phyloP scores from a whole-genome alignment of 768 basidiomycete species.

The Lactarius trivialis region DNA sequence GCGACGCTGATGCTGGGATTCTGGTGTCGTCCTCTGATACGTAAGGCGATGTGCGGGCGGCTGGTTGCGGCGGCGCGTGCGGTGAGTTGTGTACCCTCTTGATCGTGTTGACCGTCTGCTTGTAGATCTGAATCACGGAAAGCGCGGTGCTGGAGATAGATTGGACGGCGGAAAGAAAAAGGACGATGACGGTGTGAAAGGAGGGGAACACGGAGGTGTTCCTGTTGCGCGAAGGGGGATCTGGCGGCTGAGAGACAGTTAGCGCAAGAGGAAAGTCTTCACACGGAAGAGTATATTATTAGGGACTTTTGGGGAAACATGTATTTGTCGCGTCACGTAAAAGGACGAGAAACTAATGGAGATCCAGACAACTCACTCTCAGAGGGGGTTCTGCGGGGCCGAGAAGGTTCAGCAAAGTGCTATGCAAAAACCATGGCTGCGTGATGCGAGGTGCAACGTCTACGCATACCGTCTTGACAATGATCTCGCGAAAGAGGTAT shows the following conservation, averaged over 20 bases:
- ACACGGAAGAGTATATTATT: no score
- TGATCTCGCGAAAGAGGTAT: constrained; percentile 76
- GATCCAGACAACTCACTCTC: constrained; percentile 9
- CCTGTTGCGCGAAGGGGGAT: constrained; percentile 26
- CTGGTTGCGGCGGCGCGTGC: neutral
- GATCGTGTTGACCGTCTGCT: constrained; percentile 55
- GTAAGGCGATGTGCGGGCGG: neutral
- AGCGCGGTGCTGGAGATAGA: constrained; percentile 63
- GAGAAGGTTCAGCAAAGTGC: constrained; percentile 56
- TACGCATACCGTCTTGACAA: constrained; percentile 67
- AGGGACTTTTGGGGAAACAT: neutral
- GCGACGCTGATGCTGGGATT: neutral
- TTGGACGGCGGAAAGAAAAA: constrained; percentile 70
- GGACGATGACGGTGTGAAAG: constrained; percentile 51
- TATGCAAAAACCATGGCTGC: constrained; percentile 90
- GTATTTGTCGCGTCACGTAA: neutral
- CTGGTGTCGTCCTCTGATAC: neutral
- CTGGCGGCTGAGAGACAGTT: constrained; percentile 22
- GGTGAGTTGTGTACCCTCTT: constrained; percentile 47
- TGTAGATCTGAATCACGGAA: constrained; percentile 60
- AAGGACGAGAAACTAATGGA: neutral
- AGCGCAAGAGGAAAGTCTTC: neutral
- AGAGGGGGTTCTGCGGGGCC: constrained; percentile 32
- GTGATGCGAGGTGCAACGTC: constrained; percentile 50
- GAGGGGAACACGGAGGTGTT: constrained; percentile 27